These are phyloP conservation scores for Phylloporus arenicola DNA, from an alignment of 768 basidiomycete species.

Conservation along the genomic window DNA sequence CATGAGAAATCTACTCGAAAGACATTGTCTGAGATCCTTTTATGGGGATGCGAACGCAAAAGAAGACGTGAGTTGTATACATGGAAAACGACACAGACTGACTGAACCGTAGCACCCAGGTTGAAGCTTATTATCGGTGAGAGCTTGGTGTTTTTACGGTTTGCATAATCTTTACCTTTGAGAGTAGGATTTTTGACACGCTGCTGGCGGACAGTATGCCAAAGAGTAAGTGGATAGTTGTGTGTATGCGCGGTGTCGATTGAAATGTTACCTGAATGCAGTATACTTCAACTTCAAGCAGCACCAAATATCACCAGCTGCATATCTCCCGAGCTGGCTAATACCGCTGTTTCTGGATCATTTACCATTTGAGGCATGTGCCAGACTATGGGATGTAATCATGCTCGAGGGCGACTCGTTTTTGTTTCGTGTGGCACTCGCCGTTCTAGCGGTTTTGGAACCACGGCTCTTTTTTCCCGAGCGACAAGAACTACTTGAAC, in stretches of 20 bases:
- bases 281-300: constrained; percentile 96
- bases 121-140: constrained; percentile 88
- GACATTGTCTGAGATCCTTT: constrained; percentile 81
- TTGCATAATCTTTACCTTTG: constrained; percentile 10
- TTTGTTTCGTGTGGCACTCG: constrained; percentile 79
- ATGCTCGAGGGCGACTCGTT: constrained; percentile 89
- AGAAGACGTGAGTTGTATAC: constrained; percentile 63
- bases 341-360: constrained; percentile 77
- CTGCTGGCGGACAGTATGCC: constrained; percentile 90
- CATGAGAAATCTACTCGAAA: constrained; percentile 80
- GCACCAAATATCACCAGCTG: constrained; percentile 79
- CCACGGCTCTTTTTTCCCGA: constrained; percentile 88
- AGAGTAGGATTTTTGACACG: constrained; percentile 80
- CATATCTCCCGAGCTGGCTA: constrained; percentile 83
- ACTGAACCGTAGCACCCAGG: constrained; percentile 41
- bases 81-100: constrained; percentile 18
- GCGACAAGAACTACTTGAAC: constrained; percentile 65
- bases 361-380: constrained; percentile 87
- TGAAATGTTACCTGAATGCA: constrained; percentile 24
- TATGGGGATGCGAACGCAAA: constrained; percentile 65
- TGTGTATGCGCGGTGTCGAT: not conserved
- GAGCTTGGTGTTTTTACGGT: not conserved
- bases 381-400: constrained; percentile 84
- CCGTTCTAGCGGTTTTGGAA: constrained; percentile 76
- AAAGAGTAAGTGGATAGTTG: constrained; percentile 53